phyloP scores from a whole-genome alignment of 441 rosid genomes.

The Codiaeum variegatum region DNA sequence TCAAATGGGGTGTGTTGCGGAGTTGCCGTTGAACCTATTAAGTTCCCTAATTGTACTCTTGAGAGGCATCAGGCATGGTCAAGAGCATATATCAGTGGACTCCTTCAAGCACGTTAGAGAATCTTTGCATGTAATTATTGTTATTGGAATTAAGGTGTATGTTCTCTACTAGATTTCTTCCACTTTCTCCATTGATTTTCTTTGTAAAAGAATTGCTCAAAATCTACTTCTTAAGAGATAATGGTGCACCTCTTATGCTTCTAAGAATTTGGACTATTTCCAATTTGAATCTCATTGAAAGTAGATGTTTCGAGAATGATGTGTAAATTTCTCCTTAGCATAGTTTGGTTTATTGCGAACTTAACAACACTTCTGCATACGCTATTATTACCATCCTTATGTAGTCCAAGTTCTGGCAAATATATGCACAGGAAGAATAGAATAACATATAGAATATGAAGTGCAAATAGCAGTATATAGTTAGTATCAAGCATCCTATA shows the following conservation, averaged over 20 bases:
- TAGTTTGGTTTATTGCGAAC: background rate
- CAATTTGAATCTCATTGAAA: background rate
- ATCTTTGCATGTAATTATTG: background rate
- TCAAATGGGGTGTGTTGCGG: too few species aligned
- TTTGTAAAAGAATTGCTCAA: background rate
- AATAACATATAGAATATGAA: background rate
- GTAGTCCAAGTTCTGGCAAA: background rate
- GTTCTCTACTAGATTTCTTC: background rate
- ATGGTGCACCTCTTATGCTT: background rate
- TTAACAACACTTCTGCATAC: background rate
- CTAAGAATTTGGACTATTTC: background rate
- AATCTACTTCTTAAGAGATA: background rate
- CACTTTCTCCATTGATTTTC: background rate
- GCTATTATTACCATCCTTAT: background rate
- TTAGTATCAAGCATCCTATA: background rate
- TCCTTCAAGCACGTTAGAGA: background rate
- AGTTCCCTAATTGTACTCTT: background rate
- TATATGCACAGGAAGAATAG: background rate
- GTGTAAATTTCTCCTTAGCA: background rate
- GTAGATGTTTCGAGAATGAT: background rate
- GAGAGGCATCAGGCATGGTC: background rate
- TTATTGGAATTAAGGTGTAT: background rate
- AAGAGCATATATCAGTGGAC: background rate
- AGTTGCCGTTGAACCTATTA: too few species aligned
- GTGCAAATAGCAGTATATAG: background rate